phyloP scores from a whole-genome alignment of 352 stramenopile genomes.

The Aphanomyces invadans region DNA sequence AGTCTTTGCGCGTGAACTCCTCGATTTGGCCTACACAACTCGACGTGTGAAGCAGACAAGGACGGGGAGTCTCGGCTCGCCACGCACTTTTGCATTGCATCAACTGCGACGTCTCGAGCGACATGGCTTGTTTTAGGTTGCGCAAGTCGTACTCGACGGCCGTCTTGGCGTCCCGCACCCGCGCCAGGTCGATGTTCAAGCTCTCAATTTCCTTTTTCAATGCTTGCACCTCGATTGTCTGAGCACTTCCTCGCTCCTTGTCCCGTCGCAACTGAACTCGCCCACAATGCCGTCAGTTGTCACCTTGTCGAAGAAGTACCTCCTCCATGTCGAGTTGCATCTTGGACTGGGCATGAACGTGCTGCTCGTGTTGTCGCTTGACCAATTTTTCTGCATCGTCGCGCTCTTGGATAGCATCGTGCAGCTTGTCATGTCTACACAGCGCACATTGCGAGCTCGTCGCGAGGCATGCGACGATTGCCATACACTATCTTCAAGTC shows the following conservation, averaged over 20 bases:
- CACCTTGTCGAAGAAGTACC: conserved; percentile 4
- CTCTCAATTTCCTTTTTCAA: conserved; percentile 37
- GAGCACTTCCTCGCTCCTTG: conserved; percentile 27
- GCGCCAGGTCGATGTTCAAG: conserved; percentile 34
- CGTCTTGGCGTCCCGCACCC: conserved; percentile 27
- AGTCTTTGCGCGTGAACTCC: conserved; percentile 38
- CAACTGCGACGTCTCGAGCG: conserved; percentile 23
- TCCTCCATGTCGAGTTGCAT: conserved; percentile 33
- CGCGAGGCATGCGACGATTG: too few species aligned
- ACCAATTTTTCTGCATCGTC: background rate
- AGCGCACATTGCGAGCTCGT: too few species aligned
- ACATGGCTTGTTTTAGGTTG: conserved; percentile 29
- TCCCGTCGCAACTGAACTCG: conserved; percentile 13
- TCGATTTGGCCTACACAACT: conserved; percentile 31
- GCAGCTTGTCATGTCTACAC: conserved; percentile 7
- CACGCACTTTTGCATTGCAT: conserved; percentile 32
- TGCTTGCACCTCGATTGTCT: conserved; percentile 30
- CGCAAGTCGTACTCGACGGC: conserved; percentile 34
- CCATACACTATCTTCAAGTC: background rate
- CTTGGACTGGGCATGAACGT: conserved; percentile 23
- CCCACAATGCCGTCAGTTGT: background rate
- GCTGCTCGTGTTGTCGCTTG: conserved; percentile 14
- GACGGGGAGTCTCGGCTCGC: background rate
- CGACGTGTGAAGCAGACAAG: background rate
- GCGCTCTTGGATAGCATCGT: background rate